These are phyloP conservation scores for Colletotrichum tabaci DNA, from an alignment of 2,329 filamentous ascomycete species.

Conservation along the genomic window DNA sequence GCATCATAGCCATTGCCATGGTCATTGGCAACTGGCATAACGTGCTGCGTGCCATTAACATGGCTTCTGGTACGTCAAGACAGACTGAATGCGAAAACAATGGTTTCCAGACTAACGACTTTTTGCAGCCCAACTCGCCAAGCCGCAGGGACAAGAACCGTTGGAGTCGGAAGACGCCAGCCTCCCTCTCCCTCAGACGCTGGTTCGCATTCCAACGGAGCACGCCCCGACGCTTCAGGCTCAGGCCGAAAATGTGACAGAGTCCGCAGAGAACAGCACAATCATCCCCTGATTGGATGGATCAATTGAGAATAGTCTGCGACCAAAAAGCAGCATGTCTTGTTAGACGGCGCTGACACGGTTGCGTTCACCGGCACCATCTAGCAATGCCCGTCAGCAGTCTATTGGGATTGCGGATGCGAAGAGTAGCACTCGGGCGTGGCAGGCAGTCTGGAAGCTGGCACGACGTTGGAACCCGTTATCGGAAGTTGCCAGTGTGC, in stretches of 20 bases:
- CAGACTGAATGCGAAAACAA: background rate
- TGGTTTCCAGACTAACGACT: constrained; percentile 15
- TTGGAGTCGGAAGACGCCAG: constrained; percentile 46
- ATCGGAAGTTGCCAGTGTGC: constrained; percentile 1
- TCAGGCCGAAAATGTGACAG: constrained; percentile 68
- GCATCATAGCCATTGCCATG: constrained; percentile 78
- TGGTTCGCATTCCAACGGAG: constrained; percentile 88
- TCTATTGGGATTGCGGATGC: background rate
- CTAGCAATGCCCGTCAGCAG: background rate
- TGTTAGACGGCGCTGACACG: background rate
- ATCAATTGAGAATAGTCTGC: background rate
- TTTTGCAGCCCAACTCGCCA: constrained; percentile 76
- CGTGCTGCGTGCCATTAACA: constrained; percentile 86
- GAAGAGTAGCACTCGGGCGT: background rate
- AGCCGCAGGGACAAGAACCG: constrained; percentile 63
- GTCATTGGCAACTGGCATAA: constrained; percentile 92
- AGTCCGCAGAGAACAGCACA: constrained; percentile 55
- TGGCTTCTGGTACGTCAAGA: constrained; percentile 80
- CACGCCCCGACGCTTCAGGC: constrained; percentile 77
- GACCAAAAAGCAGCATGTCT: constrained; percentile 24
- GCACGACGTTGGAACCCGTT: background rate
- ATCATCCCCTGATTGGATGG: constrained; percentile 19
- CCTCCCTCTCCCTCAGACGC: constrained; percentile 79
- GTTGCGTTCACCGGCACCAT: background rate
- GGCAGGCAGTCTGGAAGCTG: background rate